These are phyloP conservation scores for Diaporthe vexans DNA, from an alignment of 2,329 filamentous ascomycete species.

Conservation along the genomic window DNA sequence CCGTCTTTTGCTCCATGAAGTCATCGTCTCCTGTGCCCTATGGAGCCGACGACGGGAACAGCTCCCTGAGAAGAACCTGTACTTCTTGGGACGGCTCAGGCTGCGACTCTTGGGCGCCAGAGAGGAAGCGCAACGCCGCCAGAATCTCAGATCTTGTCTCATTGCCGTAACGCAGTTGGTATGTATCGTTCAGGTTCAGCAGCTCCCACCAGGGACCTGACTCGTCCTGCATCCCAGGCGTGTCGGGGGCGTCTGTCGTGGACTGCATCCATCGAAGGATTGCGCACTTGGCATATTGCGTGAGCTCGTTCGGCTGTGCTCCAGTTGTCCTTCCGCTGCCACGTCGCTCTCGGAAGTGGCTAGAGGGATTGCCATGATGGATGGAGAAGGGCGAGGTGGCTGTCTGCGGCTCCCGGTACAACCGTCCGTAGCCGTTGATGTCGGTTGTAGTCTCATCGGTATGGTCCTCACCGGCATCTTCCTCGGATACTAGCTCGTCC, in stretches of 20 bases:
- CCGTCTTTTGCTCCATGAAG: background rate
- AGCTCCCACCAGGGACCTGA: background rate
- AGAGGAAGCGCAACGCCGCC: background rate
- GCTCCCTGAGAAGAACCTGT: background rate
- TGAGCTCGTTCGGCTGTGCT: background rate
- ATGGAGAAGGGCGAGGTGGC: too few relatives aligned
- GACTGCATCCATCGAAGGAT: background rate
- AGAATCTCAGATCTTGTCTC: background rate
- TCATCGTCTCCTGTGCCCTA: too few relatives aligned
- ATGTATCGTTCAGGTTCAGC: background rate
- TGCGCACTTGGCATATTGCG: background rate
- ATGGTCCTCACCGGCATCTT: background rate
- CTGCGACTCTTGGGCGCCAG: background rate
- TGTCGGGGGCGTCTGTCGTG: background rate
- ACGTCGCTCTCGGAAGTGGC: background rate
- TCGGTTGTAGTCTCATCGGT: background rate
- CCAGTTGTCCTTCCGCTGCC: accelerated
- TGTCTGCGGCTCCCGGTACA: too few relatives aligned
- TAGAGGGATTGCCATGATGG: background rate
- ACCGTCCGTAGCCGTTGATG: background rate
- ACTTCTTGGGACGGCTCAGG: background rate
- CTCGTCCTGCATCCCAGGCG: background rate
- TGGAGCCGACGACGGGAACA: too few relatives aligned
- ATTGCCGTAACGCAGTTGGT: background rate
- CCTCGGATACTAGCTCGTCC: background rate